Evolutionary conservation across 2,329 filamentous ascomycete genomes (phyloP).

Genomic region (Hypoxylon sp.): DNA sequence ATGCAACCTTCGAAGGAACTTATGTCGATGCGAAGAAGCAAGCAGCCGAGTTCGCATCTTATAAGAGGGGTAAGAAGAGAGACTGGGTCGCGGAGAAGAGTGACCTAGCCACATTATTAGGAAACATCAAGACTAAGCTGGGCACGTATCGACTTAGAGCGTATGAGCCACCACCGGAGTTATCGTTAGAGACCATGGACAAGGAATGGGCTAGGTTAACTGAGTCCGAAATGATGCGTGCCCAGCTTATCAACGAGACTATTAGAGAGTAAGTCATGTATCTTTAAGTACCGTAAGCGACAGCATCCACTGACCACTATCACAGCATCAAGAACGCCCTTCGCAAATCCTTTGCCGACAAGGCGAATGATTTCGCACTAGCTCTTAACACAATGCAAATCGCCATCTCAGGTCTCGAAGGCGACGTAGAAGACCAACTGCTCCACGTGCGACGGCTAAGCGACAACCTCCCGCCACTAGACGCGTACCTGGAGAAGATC

Average conservation of each 20-base stretch:
- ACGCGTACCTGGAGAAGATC: constrained; percentile 91
- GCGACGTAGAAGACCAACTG: constrained; percentile 95
- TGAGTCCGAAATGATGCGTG: constrained; percentile 86
- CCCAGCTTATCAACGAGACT: constrained; percentile 96
- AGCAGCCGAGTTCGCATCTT: constrained; percentile 83
- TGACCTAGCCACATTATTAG: constrained; percentile 90
- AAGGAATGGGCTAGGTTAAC: constrained; percentile 84
- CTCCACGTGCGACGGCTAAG: constrained; percentile 88
- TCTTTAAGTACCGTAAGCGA: background rate
- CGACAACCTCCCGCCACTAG: constrained; percentile 88
- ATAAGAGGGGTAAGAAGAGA: constrained; percentile 91
- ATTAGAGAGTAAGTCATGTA: constrained; percentile 82
- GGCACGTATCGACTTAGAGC: constrained; percentile 92
- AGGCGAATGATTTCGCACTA: constrained; percentile 97
- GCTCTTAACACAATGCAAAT: constrained; percentile 95
- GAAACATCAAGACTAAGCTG: constrained; percentile 99
- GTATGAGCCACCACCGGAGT: constrained; percentile 88
- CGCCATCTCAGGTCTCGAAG: constrained; percentile 96
- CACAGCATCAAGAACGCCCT: constrained; percentile 92
- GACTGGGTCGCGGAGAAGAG: constrained; percentile 99
- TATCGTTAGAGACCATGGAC: constrained; percentile 87
- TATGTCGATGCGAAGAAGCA: constrained; percentile 94
- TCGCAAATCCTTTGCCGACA: constrained; percentile 93
- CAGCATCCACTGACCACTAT: constrained; percentile 45
- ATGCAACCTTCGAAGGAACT: constrained; percentile 87